Percentiles rank a stretch among this genome's conserved stretches.
Conservation (phyloP, 352 stramenopile genomes). For the Pythium grandisporangium region DNA sequence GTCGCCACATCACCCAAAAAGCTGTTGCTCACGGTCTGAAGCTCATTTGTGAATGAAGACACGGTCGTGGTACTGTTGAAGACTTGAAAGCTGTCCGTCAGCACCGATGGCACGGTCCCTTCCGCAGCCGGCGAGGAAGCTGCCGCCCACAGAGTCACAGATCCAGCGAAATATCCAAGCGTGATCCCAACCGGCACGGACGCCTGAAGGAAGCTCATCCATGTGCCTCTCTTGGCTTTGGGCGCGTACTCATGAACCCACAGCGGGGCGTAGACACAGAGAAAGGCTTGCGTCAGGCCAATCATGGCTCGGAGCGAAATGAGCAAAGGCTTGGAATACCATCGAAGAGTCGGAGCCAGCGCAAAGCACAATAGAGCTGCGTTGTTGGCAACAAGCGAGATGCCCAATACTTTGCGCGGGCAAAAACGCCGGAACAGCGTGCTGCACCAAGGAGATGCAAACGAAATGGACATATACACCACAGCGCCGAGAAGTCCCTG, state of each 20-base stretch:
- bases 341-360: constrained; percentile 39
- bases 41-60: constrained; percentile 11
- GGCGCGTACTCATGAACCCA: constrained; percentile 86
- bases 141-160: constrained; percentile 51
- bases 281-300: constrained; percentile 71
- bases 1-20: constrained; percentile 27
- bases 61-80: constrained; percentile 13
- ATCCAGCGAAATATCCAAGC: constrained; percentile 68
- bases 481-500: constrained; percentile 75
- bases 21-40: constrained; percentile 8
- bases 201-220: constrained; percentile 84
- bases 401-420: constrained; percentile 50
- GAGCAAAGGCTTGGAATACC: constrained; percentile 71
- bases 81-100: constrained; percentile 8
- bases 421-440: constrained; percentile 76
- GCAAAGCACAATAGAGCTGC: constrained; percentile 64
- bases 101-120: constrained; percentile 8
- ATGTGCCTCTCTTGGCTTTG: constrained; percentile 44
- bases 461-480: constrained; percentile 77
- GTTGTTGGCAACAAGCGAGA: constrained; percentile 73
- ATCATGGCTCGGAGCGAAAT: constrained; percentile 64
- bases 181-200: constrained; percentile 69
- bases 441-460: constrained; percentile 70
- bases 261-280: constrained; percentile 78
- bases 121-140: constrained; percentile 8